These are phyloP conservation scores for Penicillium sp. DNA, from an alignment of 2,329 filamentous ascomycete species.

Conservation along the genomic window DNA sequence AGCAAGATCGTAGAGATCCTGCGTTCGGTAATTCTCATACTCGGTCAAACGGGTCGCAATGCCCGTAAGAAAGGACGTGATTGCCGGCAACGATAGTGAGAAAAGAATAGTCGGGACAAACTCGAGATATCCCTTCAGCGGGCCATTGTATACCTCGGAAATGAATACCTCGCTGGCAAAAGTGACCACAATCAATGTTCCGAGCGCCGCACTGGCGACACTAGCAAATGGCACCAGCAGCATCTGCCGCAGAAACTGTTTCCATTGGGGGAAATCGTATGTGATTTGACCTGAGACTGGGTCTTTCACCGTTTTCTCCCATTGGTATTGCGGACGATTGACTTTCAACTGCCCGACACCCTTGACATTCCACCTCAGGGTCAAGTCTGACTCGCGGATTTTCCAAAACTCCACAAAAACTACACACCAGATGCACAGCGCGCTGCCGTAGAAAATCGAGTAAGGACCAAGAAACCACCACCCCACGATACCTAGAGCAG, in stretches of 20 bases:
- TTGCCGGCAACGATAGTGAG: conserved; percentile 76
- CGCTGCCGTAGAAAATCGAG: conserved; percentile 75
- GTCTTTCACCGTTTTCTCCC: conserved; percentile 76
- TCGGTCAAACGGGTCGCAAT: conserved; percentile 77
- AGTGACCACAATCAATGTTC: conserved; percentile 78
- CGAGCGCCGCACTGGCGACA: conserved; percentile 69
- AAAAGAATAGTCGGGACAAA: conserved; percentile 88
- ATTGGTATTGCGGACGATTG: conserved; percentile 74
- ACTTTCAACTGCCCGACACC: conserved; percentile 80
- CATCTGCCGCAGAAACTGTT: conserved; percentile 74
- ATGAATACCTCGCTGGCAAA: conserved; percentile 97
- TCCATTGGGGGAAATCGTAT: conserved; percentile 72
- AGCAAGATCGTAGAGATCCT: conserved; percentile 78
- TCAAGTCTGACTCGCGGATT: conserved; percentile 83
- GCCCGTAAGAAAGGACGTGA: conserved; percentile 72
- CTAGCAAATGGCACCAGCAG: conserved; percentile 84
- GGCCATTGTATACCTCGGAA: conserved; percentile 87
- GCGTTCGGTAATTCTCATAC: conserved; percentile 89
- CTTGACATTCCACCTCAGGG: conserved; percentile 84
- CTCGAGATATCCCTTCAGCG: conserved; percentile 78
- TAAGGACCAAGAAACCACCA: conserved; percentile 86
- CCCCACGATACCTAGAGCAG: conserved; percentile 71
- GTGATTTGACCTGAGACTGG: conserved; percentile 78
- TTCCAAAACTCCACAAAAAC: conserved; percentile 97
- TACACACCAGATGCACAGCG: conserved; percentile 82